These are phyloP conservation scores for Lasiosphaeria hispida DNA, from an alignment of 495 filamentous ascomycete species.

Conservation along the genomic window DNA sequence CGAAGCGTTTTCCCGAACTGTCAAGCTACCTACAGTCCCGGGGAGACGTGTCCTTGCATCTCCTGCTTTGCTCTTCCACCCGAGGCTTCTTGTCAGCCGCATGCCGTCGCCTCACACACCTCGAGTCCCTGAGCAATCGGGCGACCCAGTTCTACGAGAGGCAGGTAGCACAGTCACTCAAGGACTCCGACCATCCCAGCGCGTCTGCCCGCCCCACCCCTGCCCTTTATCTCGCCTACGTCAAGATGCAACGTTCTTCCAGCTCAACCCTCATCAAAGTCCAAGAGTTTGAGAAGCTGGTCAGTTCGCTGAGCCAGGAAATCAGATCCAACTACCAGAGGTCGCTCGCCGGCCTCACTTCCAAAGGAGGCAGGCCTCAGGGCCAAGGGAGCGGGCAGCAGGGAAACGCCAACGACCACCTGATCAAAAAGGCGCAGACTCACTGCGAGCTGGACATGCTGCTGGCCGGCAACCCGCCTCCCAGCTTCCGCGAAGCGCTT, in stretches of 20 bases:
- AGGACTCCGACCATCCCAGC: constrained; percentile 22
- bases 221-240: constrained; percentile 45
- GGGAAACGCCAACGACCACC: constrained; percentile 31
- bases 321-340: constrained; percentile 48
- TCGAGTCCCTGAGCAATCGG: constrained; percentile 40
- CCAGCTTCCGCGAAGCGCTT: constrained; percentile 48
- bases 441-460: constrained; percentile 51
- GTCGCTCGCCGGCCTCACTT: constrained; percentile 32
- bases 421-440: constrained; percentile 34
- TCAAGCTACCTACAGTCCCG: constrained; percentile 41
- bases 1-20: constrained; percentile 49
- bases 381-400: constrained; percentile 30
- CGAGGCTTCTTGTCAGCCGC: constrained; percentile 67
- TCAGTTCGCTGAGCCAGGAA: constrained; percentile 40
- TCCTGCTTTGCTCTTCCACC: constrained; percentile 70
- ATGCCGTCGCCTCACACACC: constrained; percentile 58
- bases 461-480: constrained; percentile 43
- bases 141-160: constrained; percentile 41
- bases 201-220: constrained; percentile 23
- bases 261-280: constrained; percentile 42
- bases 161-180: constrained; percentile 19
- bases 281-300: constrained; percentile 49
- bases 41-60: constrained; percentile 58
- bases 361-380: constrained; percentile 25
- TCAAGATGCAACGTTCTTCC: constrained; percentile 44